phyloP scores from a whole-genome alignment of 1,139 yeast genomes.

The Sugiyamaella sp. region DNA sequence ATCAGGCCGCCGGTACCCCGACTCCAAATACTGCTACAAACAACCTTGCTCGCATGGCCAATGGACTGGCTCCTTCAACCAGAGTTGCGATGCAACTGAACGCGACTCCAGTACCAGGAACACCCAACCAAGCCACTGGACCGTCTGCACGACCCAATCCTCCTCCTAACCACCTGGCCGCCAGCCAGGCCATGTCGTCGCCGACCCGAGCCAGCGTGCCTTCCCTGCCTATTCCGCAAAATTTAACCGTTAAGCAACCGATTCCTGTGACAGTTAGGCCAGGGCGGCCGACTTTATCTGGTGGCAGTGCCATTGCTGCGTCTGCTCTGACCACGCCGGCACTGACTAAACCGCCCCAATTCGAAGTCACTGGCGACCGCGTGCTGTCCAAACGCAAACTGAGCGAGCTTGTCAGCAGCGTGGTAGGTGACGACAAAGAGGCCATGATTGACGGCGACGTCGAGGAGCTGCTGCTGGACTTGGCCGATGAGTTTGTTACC shows the following conservation, averaged over 20 bases:
- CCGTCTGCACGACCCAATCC: conserved; percentile 39
- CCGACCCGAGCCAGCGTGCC: conserved; percentile 51
- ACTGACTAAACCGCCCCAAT: conserved; percentile 71
- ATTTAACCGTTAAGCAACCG: conserved; percentile 65
- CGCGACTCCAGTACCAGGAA: conserved; percentile 12
- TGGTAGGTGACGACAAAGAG: conserved; percentile 79
- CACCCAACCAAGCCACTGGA: conserved; percentile 30
- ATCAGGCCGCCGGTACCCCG: conserved; percentile 18
- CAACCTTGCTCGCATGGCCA: conserved; percentile 13
- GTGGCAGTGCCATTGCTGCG: conserved; percentile 79
- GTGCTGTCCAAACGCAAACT: conserved; percentile 87
- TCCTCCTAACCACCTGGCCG: conserved; percentile 33
- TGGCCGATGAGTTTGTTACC: conserved; percentile 94
- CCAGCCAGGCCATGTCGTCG: conserved; percentile 34
- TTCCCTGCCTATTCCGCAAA: conserved; percentile 70
- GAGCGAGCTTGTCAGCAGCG: conserved; percentile 79
- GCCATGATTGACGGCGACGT: conserved; percentile 85
- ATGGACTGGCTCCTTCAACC: conserved; percentile 15
- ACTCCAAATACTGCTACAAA: background rate
- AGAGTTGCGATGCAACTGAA: conserved; percentile 11
- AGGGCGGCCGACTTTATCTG: conserved; percentile 78
- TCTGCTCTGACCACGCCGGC: conserved; percentile 76
- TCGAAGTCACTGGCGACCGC: conserved; percentile 76
- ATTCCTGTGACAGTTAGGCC: conserved; percentile 63
- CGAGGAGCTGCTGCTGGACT: conserved; percentile 83